These are phyloP conservation scores for Coemansia sp. DNA, from an alignment of 192 early-diverging fungal genomes.

Conservation along the genomic window DNA sequence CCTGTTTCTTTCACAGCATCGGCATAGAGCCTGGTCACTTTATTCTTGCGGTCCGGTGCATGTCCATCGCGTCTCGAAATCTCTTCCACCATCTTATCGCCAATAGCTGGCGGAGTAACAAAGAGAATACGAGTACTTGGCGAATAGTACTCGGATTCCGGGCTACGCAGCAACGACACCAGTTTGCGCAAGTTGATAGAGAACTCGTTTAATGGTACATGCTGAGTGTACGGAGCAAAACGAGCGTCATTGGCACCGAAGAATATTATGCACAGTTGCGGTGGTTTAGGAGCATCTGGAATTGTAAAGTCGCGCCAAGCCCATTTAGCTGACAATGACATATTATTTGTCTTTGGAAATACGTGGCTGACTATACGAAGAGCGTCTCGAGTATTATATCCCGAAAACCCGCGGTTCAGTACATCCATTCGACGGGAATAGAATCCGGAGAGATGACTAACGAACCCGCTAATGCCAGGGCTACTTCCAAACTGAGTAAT, in stretches of 20 bases:
- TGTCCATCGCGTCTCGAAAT: conserved; percentile 13
- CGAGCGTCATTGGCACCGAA: conserved; percentile 82
- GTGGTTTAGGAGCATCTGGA: not conserved
- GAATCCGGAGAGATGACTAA: conserved; percentile 43
- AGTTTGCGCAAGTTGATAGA: conserved; percentile 58
- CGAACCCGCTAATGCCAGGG: conserved; percentile 50
- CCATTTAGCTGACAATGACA: not conserved
- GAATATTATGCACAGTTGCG: conserved; percentile 52
- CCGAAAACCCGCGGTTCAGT: conserved; percentile 75
- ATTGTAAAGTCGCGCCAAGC: not conserved
- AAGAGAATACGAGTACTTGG: conserved; percentile 62
- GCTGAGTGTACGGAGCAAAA: conserved; percentile 52
- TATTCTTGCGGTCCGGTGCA: conserved; percentile 22
- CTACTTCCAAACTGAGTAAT: conserved; percentile 30
- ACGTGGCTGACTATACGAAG: conserved; percentile 57
- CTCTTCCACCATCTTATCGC: conserved; percentile 49
- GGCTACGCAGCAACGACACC: conserved; percentile 54
- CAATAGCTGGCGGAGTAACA: conserved; percentile 68
- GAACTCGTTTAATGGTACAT: conserved; percentile 61
- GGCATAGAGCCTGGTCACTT: conserved; percentile 45
- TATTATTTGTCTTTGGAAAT: conserved; percentile 44
- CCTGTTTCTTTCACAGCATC: conserved; percentile 44
- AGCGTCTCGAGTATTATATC: conserved; percentile 69
- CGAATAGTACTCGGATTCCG: conserved; percentile 55
- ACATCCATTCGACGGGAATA: conserved; percentile 74